Base-by-base conservation (phyloP, 2,329 filamentous ascomycete genomes). In the Metarhizium album region DNA sequence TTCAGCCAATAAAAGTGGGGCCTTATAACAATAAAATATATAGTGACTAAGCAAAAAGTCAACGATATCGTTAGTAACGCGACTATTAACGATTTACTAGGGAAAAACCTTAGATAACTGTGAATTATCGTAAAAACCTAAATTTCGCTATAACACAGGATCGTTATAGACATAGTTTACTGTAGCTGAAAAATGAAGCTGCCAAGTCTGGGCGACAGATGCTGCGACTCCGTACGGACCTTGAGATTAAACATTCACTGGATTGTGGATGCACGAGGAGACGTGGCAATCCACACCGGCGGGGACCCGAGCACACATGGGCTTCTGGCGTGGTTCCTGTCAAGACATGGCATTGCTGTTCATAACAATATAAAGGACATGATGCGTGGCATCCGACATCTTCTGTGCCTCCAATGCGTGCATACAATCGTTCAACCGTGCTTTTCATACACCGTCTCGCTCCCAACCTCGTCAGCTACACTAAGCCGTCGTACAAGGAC, bases 401-500 rank as follows among this genome's bases (percentile, higher is more conserved):
- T 24, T 43, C 11, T 8, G 40, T 13, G 7, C 20, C 16, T 18
- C 40, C 20, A 11, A 49, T 49, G 47, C 43, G 48, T 45, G 9
- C 46, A 35, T 18, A 33, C 35, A 22, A 33, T 11, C 37, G 42
- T 20, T 42, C 18, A 20, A n/a, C 24, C 9, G 22, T 29, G 18
- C 23, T 27, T 31, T 35, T 23, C 42, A 29, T 23, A 13, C 23
- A 6, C 24, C 3, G 14, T 16, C 4, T 13, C 37, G n/a, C 16
- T 14, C 18, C 8, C 3, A 14, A 6, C n/a, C 16, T 27, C 20
- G 9, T 33, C 20, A 16, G 4, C 51, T 67, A 96, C 66, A 98
- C 93, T 63, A 98, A 74, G 23, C 93, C 93, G 65, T 98, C 93
- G 64, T 98, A 98, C 57, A 98, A 77, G 52, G 90, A 96, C 64